Base-by-base conservation (phyloP, 176 grass and related monocot species). In the Hsuehochloa calcarea region DNA sequence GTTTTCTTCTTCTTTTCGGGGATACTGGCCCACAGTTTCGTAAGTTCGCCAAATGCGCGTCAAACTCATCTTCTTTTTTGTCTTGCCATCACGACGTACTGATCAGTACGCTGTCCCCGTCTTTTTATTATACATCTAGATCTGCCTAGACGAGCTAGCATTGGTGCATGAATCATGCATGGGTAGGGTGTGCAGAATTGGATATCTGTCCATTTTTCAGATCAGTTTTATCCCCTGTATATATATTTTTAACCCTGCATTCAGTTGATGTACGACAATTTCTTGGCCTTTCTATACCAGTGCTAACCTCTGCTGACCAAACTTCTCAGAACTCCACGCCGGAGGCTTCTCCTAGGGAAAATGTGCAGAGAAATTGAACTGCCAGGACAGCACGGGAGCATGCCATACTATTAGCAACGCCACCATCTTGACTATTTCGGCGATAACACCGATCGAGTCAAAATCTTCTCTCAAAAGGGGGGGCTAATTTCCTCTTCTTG, bases 271-370 rank as follows among this genome's bases (percentile, higher is more conserved):
- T 41, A 59, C 37, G 8, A 8, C 65, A 22, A 39, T 72, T 84
- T 27, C 29, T 61, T 19, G 75, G 63, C 65, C 14, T 7, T 4
- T 20, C 58, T 16, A 11, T 10, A 5, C 6, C 8, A 50, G 54
- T 20, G 54, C 29, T 64, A 61, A 25, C 84, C 39, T 86, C 0
- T 72, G 55, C 66, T 72, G 84, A 86, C 75, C 13, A 63, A 10
- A 60, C 38, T 60, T 70, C 0, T 38, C 84, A 6, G 37, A 77
- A 9, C 35, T 45, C 23, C 72, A 77, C 14, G 26, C 41, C 25
- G 8, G 23, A 49, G 44, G 51, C 0, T 52, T 54, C 16, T 52
- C 43, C 16, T 10, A 54, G 6, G 65, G 22, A 54, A 65, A 51
- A 76, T 20, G 4, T 60, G 84, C 20, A 1, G 75, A 37, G 22